A percentile compares a stretch with the other conserved stretches of the same genome.
These are phyloP conservation scores for Chaetomium olivaceum DNA, from an alignment of 2,329 filamentous ascomycete genomes.

Conservation along the genomic window DNA sequence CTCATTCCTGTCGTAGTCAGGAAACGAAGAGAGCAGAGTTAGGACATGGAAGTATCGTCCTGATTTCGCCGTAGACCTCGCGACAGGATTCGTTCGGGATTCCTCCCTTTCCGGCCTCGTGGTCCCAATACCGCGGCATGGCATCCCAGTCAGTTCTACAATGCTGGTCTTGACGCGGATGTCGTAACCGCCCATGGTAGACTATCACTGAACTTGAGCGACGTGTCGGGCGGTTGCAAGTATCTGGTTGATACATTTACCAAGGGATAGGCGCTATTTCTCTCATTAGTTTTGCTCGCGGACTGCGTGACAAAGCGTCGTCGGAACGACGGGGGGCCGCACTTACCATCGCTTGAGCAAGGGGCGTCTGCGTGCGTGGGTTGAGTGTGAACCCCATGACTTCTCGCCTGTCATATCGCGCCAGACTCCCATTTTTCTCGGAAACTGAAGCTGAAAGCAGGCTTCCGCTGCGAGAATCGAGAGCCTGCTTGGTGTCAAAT, in stretches of 20 bases:
- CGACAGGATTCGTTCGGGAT: neutral
- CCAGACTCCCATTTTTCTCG: neutral
- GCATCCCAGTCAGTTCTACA: neutral
- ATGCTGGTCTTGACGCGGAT: neutral
- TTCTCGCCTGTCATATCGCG: neutral
- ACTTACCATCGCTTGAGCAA: neutral
- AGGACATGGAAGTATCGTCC: neutral
- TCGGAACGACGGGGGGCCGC: too few relatives aligned
- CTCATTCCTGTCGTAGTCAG: too few relatives aligned
- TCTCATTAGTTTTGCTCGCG: neutral
- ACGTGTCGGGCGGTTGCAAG: neutral
- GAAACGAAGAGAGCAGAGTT: neutral
- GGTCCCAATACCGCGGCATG: neutral
- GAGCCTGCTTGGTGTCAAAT: neutral
- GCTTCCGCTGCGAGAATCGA: neutral
- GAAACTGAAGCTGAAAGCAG: neutral
- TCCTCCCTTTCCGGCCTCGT: neutral
- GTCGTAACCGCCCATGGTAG: neutral
- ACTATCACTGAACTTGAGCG: neutral
- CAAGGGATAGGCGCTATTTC: neutral
- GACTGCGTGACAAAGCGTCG: too few relatives aligned
- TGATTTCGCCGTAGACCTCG: too few relatives aligned
- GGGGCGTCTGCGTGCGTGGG: neutral
- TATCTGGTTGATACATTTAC: neutral
- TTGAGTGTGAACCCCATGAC: neutral